These are phyloP conservation scores for Metarhizium brunneum DNA, from an alignment of 2,329 filamentous ascomycete species.

Conservation along the genomic window DNA sequence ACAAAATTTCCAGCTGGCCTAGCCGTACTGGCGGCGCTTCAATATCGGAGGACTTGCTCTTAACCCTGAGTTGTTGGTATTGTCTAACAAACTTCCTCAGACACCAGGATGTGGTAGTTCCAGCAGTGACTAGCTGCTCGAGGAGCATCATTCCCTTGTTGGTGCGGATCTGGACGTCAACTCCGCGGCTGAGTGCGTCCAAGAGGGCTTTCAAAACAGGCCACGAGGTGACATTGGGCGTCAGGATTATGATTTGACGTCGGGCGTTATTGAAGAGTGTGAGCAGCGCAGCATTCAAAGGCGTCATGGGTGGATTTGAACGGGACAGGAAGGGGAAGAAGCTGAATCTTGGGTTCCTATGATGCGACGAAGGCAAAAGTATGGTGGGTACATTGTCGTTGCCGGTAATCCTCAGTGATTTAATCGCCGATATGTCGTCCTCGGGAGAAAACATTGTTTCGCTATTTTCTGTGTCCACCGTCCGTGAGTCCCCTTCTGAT, in stretches of 20 bases:
- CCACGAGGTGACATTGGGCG: slow-evolving; percentile 66
- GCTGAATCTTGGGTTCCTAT: slow-evolving; percentile 55
- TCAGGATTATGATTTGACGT: slow-evolving; percentile 57
- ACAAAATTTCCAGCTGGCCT: slow-evolving; percentile 49
- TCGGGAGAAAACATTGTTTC: slow-evolving; percentile 7
- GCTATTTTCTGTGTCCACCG: slow-evolving; percentile 3
- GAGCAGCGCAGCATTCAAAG: slow-evolving; percentile 57
- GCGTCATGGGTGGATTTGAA: slow-evolving; percentile 48
- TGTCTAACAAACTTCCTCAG: slow-evolving; percentile 48
- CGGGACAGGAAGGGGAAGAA: slow-evolving; percentile 45
- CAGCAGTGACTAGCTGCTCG: slow-evolving; percentile 73
- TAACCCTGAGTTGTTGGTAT: slow-evolving; percentile 30
- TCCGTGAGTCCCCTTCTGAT: background rate
- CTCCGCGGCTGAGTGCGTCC: slow-evolving; percentile 52
- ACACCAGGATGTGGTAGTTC: slow-evolving; percentile 61
- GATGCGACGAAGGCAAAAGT: slow-evolving; percentile 67
- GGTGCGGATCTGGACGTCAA: slow-evolving; percentile 60
- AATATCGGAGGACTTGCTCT: slow-evolving; percentile 15
- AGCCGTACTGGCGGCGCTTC: slow-evolving; percentile 32
- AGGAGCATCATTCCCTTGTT: slow-evolving; percentile 63
- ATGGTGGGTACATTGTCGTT: slow-evolving; percentile 38
- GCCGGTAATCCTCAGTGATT: slow-evolving; percentile 16
- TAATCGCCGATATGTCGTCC: slow-evolving; percentile 17
- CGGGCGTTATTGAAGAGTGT: slow-evolving; percentile 50
- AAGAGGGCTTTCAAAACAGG: slow-evolving; percentile 54